Evolutionary conservation across 2,329 filamentous ascomycete genomes (phyloP).

Genomic region (Calonectria hawksworthii): DNA sequence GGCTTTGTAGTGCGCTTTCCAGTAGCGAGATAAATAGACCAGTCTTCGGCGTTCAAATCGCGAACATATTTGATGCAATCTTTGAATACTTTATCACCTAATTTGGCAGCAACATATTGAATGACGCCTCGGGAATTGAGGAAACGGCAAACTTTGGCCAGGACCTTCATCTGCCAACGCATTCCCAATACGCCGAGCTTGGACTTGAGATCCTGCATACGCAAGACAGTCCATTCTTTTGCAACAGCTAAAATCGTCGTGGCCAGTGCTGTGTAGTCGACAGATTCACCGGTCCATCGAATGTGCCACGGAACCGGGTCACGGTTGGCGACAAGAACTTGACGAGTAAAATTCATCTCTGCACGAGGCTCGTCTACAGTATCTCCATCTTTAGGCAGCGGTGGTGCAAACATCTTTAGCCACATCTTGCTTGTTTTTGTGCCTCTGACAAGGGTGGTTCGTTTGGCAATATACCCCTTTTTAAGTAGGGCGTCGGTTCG

Average conservation of each 20-base stretch:
- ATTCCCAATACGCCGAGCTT: conserved; percentile 70
- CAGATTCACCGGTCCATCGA: conserved; percentile 70
- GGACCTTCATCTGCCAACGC: conserved; percentile 71
- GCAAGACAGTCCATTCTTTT: conserved; percentile 71
- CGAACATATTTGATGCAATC: conserved; percentile 72
- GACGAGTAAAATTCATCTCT: conserved; percentile 56
- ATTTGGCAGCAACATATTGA: conserved; percentile 69
- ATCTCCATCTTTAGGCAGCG: conserved; percentile 54
- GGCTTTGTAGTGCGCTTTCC: conserved; percentile 54
- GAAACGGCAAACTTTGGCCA: conserved; percentile 71
- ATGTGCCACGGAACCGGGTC: conserved; percentile 69
- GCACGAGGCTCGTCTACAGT: conserved; percentile 41
- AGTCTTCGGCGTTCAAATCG: conserved; percentile 69
- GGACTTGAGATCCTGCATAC: conserved; percentile 69
- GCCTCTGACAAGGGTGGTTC: conserved; percentile 69
- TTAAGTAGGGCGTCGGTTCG: conserved; percentile 70
- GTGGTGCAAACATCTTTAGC: conserved; percentile 68
- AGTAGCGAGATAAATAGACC: conserved; percentile 67
- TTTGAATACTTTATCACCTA: conserved; percentile 68
- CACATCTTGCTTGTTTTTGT: conserved; percentile 75
- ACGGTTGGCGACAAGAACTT: conserved; percentile 59
- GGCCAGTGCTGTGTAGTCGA: conserved; percentile 70
- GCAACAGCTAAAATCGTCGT: conserved; percentile 70
- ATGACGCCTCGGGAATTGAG: conserved; percentile 69
- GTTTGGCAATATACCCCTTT: conserved; percentile 74